Evolutionary conservation across 306 rosid species (phyloP).

Genomic region (Castanopsis chinensis): DNA sequence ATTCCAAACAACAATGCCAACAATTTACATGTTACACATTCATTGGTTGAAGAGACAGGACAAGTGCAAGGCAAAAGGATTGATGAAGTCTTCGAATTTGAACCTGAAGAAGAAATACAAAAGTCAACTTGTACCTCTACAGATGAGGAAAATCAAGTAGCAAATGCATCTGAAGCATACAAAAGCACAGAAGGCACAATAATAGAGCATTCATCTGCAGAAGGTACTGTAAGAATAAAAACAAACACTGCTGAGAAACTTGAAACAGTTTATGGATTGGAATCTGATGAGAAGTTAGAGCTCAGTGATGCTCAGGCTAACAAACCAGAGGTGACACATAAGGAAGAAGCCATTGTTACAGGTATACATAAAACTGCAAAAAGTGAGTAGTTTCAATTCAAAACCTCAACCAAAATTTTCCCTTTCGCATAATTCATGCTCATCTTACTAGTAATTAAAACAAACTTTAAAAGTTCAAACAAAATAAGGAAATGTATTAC

Average conservation of each 20-base stretch:
- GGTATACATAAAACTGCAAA: neutral
- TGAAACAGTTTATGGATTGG: neutral
- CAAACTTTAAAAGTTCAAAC: neutral
- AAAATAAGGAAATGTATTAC: neutral
- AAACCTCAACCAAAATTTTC: neutral
- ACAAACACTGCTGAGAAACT: slow-evolving; percentile 12
- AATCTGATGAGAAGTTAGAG: slow-evolving; percentile 3
- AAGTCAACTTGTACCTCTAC: neutral
- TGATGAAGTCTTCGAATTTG: slow-evolving; percentile 3
- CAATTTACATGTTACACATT: slow-evolving; percentile 2
- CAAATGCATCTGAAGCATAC: slow-evolving; percentile 13
- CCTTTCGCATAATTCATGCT: neutral
- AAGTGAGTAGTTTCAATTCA: slow-evolving; percentile 1
- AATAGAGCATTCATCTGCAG: neutral
- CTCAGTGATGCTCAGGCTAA: neutral
- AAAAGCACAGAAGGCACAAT: slow-evolving; percentile 2
- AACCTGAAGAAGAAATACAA: slow-evolving; percentile 17
- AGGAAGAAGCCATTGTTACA: neutral
- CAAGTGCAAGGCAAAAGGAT: slow-evolving; percentile 9
- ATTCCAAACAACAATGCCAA: slow-evolving; percentile 7
- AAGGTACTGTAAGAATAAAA: slow-evolving; percentile 10
- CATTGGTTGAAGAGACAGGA: slow-evolving; percentile 25
- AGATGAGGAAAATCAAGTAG: slow-evolving; percentile 17
- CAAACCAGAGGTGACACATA: slow-evolving; percentile 4
- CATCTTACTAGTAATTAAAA: neutral